Percentiles rank a stretch among this genome's conserved stretches.
Evolutionary conservation across 306 rosid species (phyloP).

Genomic region (Betula pendula): DNA sequence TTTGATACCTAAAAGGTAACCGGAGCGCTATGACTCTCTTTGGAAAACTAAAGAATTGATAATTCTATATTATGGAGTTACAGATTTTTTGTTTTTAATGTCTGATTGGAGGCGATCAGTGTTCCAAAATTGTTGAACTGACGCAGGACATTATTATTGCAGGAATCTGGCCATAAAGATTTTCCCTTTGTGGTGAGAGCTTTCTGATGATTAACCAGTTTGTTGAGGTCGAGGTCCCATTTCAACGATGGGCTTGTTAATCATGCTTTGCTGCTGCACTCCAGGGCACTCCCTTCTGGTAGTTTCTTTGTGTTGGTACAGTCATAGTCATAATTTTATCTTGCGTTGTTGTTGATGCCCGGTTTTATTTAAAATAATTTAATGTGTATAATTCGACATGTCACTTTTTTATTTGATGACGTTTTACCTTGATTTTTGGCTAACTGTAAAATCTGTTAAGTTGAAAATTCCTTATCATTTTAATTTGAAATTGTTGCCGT

Average conservation of each 20-base stretch:
- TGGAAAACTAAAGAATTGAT: background rate
- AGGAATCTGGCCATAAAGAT: slow-evolving; percentile 90
- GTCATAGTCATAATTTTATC: slow-evolving; percentile 33
- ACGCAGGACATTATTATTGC: slow-evolving; percentile 33
- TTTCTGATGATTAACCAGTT: slow-evolving; percentile 73
- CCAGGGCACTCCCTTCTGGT: slow-evolving; percentile 92
- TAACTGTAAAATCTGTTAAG: background rate
- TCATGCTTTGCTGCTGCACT: slow-evolving; percentile 97
- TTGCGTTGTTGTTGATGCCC: slow-evolving; percentile 18
- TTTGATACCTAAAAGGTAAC: background rate
- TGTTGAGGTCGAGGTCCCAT: slow-evolving; percentile 91
- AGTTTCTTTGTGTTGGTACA: slow-evolving; percentile 44
- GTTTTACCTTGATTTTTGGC: no score
- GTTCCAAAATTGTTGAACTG: slow-evolving; percentile 22
- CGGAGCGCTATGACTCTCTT: background rate
- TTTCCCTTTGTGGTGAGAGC: slow-evolving; percentile 84
- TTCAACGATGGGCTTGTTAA: slow-evolving; percentile 90
- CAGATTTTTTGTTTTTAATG: background rate
- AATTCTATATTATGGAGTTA: background rate
- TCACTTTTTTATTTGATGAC: no score
- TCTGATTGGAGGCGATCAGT: slow-evolving; percentile 2
- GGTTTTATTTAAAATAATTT: slow-evolving; percentile 10
- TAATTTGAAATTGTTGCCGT: background rate
- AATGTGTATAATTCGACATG: background rate
- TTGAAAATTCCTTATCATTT: background rate